Percentiles rank a stretch among this genome's conserved stretches.
Evolutionary conservation across 2,329 filamentous ascomycete species (phyloP).

Genomic region (Didymosphaeria variabile): DNA sequence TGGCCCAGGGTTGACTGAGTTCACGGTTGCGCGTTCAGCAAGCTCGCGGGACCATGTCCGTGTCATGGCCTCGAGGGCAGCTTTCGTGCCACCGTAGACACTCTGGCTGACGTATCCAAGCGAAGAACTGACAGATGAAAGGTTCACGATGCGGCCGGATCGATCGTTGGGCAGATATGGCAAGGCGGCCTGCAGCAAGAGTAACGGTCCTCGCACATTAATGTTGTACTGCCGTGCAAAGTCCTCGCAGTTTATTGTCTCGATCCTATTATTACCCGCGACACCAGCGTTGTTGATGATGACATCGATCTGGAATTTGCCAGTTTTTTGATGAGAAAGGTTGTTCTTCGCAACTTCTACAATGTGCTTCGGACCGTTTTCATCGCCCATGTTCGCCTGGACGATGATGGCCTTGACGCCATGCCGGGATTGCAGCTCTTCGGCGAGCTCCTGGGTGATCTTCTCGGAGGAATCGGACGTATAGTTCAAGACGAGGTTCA

Average conservation of each 20-base stretch:
- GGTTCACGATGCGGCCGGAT: conserved; percentile 70
- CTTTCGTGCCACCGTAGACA: conserved; percentile 73
- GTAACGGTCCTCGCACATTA: conserved; percentile 82
- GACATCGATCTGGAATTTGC: conserved; percentile 77
- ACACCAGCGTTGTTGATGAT: conserved; percentile 87
- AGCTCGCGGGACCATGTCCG: conserved; percentile 72
- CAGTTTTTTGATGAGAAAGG: conserved; percentile 63
- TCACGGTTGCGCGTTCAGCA: conserved; percentile 69
- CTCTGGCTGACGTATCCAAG: conserved; percentile 67
- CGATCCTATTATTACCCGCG: conserved; percentile 69
- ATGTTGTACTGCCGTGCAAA: conserved; percentile 78
- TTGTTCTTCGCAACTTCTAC: conserved; percentile 67
- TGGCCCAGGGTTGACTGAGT: conserved; percentile 72
- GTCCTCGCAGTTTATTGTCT: conserved; percentile 69
- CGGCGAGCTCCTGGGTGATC: conserved; percentile 63
- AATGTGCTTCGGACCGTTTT: conserved; percentile 68
- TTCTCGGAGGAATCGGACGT: conserved; percentile 69
- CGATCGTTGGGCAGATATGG: conserved; percentile 76
- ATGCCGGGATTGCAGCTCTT: conserved; percentile 65
- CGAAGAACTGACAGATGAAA: conserved; percentile 66
- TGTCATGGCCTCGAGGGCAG: conserved; percentile 74
- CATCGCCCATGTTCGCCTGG: conserved; percentile 75
- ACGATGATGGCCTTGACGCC: conserved; percentile 68
- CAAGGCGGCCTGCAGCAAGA: conserved; percentile 77
- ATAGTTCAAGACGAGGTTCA: conserved; percentile 75